Evolutionary conservation across 1,139 yeast genomes (phyloP), one percentile per base, ranked within the genome.

Genomic region (Magnusiomyces suaveolens): DNA sequence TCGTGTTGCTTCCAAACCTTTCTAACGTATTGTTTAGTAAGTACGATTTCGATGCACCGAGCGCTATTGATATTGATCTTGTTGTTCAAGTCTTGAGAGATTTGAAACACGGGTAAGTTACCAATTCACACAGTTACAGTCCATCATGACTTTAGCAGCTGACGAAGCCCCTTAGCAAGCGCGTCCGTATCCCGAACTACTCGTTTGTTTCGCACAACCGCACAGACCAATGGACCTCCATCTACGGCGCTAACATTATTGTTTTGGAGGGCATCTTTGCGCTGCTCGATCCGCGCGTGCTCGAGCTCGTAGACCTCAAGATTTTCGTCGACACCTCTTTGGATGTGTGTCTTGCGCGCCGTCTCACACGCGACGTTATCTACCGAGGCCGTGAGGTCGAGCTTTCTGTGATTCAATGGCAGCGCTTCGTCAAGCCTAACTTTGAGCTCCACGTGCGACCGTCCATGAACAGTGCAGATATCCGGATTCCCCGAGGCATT

Each of bases 181-280:
- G 78, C 63, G 84, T 89, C 0, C 79, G 80, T 54, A 83, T 92
- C 23, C 98, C 98, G 0, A 82, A 87, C 2, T 92, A 92, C 68
- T 87, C 96, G 2, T 92, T 92, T 70, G 71, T 75, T 0, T 70
- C 77, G 46, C 98, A 92, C 68, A 77, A 79, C 56, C 75, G 97
- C 57, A 83, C 92, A 1, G 79, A 75, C 49, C 82, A 84, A 65
- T 76, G 77, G 41, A 74, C 83, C 50, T 82, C 90, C 1, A 80
- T 92, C n/a, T 90, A 89, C 66, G 98, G 97, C 2, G 96, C 97
- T 33, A 89, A 89, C 66, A 95, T 92, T 21, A 85, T 92, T 58
- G 84, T 92, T 16, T 74, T 92, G 46, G 98, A 92, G 68, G 98
- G 98, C 0, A 83, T 92, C 16, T 88, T 86, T 67, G 90, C 97